These are phyloP conservation scores for Monilinia aucupariae DNA, from an alignment of 2,329 filamentous ascomycete species.

Conservation along the genomic window DNA sequence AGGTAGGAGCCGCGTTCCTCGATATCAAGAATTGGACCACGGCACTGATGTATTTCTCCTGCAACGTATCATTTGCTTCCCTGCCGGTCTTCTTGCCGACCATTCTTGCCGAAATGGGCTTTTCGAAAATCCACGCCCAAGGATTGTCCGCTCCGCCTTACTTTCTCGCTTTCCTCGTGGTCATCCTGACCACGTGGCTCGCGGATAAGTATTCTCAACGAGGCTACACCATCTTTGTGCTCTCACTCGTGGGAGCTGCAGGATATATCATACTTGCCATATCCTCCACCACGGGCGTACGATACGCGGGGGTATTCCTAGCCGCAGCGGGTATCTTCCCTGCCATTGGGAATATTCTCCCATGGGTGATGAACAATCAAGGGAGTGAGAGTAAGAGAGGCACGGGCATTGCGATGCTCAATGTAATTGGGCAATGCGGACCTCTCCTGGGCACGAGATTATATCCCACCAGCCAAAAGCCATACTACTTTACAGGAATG, in stretches of 20 bases:
- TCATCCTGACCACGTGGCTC: conserved; percentile 55
- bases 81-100: conserved; percentile 60
- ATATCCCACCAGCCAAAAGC: conserved; percentile 48
- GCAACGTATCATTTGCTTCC: conserved; percentile 61
- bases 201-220: conserved; percentile 64
- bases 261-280: conserved; percentile 59
- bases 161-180: conserved; percentile 59
- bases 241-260: conserved; percentile 53
- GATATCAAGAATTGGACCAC: conserved; percentile 39
- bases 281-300: conserved; percentile 40
- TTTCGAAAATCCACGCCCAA: conserved; percentile 60
- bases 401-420: conserved; percentile 58
- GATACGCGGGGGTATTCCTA: conserved; percentile 47
- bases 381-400: conserved; percentile 63
- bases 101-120: conserved; percentile 64
- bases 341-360: conserved; percentile 63
- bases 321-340: conserved; percentile 61
- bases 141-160: conserved; percentile 68
- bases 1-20: conserved; percentile 43
- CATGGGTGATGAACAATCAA: conserved; percentile 66
- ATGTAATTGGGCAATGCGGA: conserved; percentile 61
- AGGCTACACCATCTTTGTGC: conserved; percentile 51
- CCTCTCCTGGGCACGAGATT: conserved; percentile 59
- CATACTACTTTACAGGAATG: conserved; percentile 50
- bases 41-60: conserved; percentile 51